Evolutionary conservation across 1,284 basidiomycete genomes (phyloP), one percentile per base, ranked within the genome.

Genomic region (Coriolopsis trogii): DNA sequence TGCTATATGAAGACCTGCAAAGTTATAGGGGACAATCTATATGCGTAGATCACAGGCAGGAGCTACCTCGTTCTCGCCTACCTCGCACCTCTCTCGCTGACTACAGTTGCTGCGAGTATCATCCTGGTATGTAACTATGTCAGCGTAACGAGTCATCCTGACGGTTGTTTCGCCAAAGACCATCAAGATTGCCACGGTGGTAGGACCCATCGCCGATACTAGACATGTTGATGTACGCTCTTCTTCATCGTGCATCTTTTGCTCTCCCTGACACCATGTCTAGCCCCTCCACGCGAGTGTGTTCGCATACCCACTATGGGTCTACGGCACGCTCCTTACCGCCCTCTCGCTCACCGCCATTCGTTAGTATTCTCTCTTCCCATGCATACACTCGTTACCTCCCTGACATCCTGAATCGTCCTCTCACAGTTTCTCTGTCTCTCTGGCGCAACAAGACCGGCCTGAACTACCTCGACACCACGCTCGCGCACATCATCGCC

Each of bases 361-460:
- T 30, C 56, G 80, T 78, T 59, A 47, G 73, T 47, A n/a, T 24
- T 16, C 20, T 18, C 33, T 34, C 33, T 15, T 10, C 46, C 18
- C 8, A 15, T 33, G 20, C 26, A 23, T 26, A 41, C 29, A 13
- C 36, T 16, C 41, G 15, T 37, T 3, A 10, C 9, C 15, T 26
- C 51, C 23, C n/a, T 48, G 41, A 29, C 23, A 47, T 25, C 30
- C 6, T 21, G n/a, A 13, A 6, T 13, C 18, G 16, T 31, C 29
- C 18, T 6, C 9, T 12, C 4, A 12, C 41, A 81, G 79, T 80
- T 53, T 69, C 74, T 30, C 54, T 64, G 28, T 71, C 60, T 37
- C 70, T 81, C 12, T 75, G 74, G 72, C 67, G 65, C 38, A 73
- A 74, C 9, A 75, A 66, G 58, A 77, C 76, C 1, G 79, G 79